Base-by-base conservation (phyloP, 805 yeast genomes). In the Saccharomycopsis amapae region DNA sequence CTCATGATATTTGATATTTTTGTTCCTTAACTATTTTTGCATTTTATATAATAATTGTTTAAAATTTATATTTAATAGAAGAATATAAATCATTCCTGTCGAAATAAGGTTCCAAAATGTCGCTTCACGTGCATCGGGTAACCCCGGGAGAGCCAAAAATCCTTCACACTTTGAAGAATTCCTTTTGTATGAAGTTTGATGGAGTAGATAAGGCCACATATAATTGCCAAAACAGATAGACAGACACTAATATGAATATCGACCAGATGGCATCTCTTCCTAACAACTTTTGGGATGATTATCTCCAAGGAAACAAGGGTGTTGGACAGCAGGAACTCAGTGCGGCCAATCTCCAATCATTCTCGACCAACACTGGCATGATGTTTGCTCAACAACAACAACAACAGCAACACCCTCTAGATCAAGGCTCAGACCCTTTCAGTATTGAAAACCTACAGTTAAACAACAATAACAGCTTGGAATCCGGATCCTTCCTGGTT, bases 281-380 rank as follows among this genome's bases (percentile, higher is more conserved):
- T 2, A 42, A 7, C 34, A 42, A 28, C 13, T 47, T 47, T 38
- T 46, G 50, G 50, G 46, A 46, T 26, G 28, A 22, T 22, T 47
- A 42, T 36, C 9, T 46, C 4, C 33, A 15, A 4, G 18, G 32
- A 12, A 22, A 33, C n/a, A 22, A 30, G 17, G 43, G 36, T 23
- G 10, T 31, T 9, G 13, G 5, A 4, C 36, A 25, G 4, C 34
- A 24, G 12, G 51, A 48, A 30, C 42, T 48, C 12, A 48, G 51
- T 23, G 40, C 45, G n/a, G 48, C 39, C 3, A 48, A 48, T 33
- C 24, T 48, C 5, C 48, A 48, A 24, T 44, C 48, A 2, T 48
- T 44, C 30, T 20, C 34, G 22, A 19, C 23, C 42, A 20, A 15
- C 38, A 7, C 7, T 40, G 24, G 13, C 40, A 7, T 13, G n/a